These are phyloP conservation scores for Trichoderma erinaceum DNA, from an alignment of 495 filamentous ascomycete genomes.

Conservation along the genomic window DNA sequence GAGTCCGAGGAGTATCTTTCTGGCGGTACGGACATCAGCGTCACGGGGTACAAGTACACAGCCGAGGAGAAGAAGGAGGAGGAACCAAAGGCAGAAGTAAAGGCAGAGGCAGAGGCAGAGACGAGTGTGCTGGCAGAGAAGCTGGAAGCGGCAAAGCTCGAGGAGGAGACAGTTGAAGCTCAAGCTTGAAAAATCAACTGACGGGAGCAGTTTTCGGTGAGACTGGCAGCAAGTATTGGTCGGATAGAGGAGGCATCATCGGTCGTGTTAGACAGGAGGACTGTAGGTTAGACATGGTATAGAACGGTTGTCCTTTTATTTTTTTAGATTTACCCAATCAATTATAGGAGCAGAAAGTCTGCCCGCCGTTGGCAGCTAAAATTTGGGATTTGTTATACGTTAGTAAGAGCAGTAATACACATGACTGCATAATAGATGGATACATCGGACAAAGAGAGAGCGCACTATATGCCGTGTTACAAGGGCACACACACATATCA, in stretches of 20 bases:
- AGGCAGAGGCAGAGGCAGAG: not conserved
- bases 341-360: not conserved
- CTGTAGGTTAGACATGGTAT: not conserved
- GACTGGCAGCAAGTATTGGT: not conserved
- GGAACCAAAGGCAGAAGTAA: not conserved
- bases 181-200: not conserved
- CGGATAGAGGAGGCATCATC: not conserved
- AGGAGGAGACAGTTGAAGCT: constrained; percentile 13
- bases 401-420: constrained; percentile 1
- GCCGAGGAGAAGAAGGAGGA: not conserved
- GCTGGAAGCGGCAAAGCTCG: constrained; percentile 13
- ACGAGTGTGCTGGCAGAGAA: constrained; percentile 9
- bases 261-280: not conserved
- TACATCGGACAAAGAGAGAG: not conserved
- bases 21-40: constrained; percentile 31
- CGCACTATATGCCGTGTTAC: not conserved
- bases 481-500: not conserved
- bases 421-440: constrained; percentile 8
- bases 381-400: not conserved
- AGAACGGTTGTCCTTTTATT: not conserved
- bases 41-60: constrained; percentile 11
- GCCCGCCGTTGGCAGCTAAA: not conserved
- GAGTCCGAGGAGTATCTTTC: constrained; percentile 78
- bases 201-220: not conserved
- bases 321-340: not conserved